A percentile compares a stretch with the other conserved stretches of the same genome.
phyloP scores from a whole-genome alignment of 495 filamentous ascomycete genomes.

The Lasiosphaeria miniovina region DNA sequence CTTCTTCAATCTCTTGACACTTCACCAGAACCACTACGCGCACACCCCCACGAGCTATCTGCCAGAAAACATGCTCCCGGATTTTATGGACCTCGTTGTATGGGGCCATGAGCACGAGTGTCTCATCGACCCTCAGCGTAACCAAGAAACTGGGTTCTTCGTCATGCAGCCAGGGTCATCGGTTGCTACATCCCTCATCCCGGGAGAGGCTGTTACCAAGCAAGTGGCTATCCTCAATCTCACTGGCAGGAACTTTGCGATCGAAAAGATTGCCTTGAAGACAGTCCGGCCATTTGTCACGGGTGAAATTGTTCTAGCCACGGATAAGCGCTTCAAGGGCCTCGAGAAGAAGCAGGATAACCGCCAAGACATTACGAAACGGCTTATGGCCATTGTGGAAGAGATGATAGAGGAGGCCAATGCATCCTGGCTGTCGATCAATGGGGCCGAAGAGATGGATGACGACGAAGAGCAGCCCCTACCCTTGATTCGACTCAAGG shows the following conservation, averaged over 20 bases:
- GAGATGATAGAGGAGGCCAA: conserved; percentile 85
- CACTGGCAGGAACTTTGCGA: conserved; percentile 75
- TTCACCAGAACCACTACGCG: conserved; percentile 95
- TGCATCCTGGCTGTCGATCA: conserved; percentile 73
- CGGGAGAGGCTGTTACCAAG: conserved; percentile 88
- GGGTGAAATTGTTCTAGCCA: conserved; percentile 72
- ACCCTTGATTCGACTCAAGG: conserved; percentile 82
- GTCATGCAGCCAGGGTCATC: conserved; percentile 98
- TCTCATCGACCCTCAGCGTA: conserved; percentile 74
- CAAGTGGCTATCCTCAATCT: conserved; percentile 83
- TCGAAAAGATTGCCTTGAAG: conserved; percentile 80
- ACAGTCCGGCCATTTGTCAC: conserved; percentile 89
- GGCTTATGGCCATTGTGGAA: conserved; percentile 73
- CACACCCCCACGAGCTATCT: conserved; percentile 88
- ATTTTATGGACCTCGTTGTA: conserved; percentile 85
- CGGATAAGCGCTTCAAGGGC: conserved; percentile 72
- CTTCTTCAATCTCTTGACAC: conserved; percentile 95
- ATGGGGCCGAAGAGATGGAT: conserved; percentile 49
- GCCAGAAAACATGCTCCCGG: conserved; percentile 89
- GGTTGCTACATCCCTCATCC: conserved; percentile 85
- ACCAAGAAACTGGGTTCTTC: conserved; percentile 83
- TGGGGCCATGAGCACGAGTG: conserved; percentile 99
- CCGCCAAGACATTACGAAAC: conserved; percentile 69
- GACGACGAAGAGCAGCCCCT: conserved; percentile 66
- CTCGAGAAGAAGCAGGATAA: conserved; percentile 80